A percentile compares a stretch with the other conserved stretches of the same genome.
phyloP scores from a whole-genome alignment of 2,329 filamentous ascomycete genomes.

The Mollisiaceae sp. region DNA sequence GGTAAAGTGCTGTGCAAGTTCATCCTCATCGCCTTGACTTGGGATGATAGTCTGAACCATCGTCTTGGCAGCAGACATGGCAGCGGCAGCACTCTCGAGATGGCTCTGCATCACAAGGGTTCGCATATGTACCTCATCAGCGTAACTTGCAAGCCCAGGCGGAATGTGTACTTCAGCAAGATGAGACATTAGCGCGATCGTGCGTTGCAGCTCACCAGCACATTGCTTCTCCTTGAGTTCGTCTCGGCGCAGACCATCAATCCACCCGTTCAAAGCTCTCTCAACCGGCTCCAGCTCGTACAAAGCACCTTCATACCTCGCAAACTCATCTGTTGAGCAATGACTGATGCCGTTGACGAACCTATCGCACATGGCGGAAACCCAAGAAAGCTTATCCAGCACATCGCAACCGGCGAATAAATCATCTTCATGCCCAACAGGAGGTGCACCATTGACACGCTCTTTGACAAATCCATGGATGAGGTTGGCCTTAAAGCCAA shows the following conservation, averaged over 20 bases:
- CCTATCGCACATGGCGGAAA: constrained; percentile 80
- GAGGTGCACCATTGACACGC: constrained; percentile 69
- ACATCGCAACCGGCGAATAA: constrained; percentile 81
- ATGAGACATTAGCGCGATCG: constrained; percentile 86
- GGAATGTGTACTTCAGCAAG: constrained; percentile 81
- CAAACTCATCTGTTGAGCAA: constrained; percentile 80
- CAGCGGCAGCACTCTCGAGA: constrained; percentile 76
- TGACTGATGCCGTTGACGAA: constrained; percentile 81
- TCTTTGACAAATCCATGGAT: constrained; percentile 81
- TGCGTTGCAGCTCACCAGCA: constrained; percentile 79
- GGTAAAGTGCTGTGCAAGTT: constrained; percentile 68
- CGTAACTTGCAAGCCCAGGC: constrained; percentile 71
- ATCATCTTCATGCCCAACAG: constrained; percentile 76
- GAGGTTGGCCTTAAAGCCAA: constrained; percentile 86
- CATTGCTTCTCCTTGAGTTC: constrained; percentile 86
- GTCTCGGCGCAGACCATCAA: constrained; percentile 81
- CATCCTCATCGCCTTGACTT: constrained; percentile 64
- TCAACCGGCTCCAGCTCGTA: constrained; percentile 93
- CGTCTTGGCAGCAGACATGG: constrained; percentile 65
- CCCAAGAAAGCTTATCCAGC: constrained; percentile 84
- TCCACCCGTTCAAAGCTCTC: constrained; percentile 83
- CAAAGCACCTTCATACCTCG: constrained; percentile 76
- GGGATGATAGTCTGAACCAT: constrained; percentile 72
- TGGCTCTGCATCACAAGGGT: constrained; percentile 78
- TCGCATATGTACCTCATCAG: constrained; percentile 80